Base-by-base conservation (phyloP, 2,329 filamentous ascomycete genomes). In the Pyrenophora graminea region DNA sequence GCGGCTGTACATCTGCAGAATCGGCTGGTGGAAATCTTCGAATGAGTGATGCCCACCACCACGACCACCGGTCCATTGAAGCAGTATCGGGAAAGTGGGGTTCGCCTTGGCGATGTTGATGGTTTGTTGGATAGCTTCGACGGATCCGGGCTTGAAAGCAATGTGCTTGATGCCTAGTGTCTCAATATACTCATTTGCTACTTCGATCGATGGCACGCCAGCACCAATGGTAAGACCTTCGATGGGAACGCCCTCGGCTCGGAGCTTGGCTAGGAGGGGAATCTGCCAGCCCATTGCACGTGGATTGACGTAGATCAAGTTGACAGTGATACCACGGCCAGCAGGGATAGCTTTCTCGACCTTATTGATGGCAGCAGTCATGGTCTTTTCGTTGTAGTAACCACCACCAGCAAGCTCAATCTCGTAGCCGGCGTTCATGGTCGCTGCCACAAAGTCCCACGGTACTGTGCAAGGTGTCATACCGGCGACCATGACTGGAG, bases 131-230 rank as follows among this genome's bases (percentile, higher is more conserved):
- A 80, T 79, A 1, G 74, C 72, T 33, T 75, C 72, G 2, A 71
- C 65, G 1, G 77, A 79, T 32, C 76, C 77, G 15, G 77, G 77
- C 62, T 80, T 80, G 67, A 80, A 78, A 10, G 70, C 68, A 48
- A 80, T 79, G 59, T 79, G 76, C 64, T 76, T 75, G 45, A 79
- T 71, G 9, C 77, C 77, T 7, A 80, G 63, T 3, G 92, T 97
- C 75, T 72, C 61, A 42, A 80, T 79, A 59, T 79, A 80, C 50
- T 77, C 77, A 38, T 74, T 76, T 47, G 75, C 77, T 17, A 79
- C 72, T 18, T 79, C 77, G 25, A 76, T 73, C 6, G 77, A 79
- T 6, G 77, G 77, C 1, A 80, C 75, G 55, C 77, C 77, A 31
- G 76, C 77, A 57, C 77, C 77, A 39, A 80, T 76, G 31, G 77